Conservation (phyloP, 805 yeast genomes). For the Schwanniomyces yamadae region DNA sequence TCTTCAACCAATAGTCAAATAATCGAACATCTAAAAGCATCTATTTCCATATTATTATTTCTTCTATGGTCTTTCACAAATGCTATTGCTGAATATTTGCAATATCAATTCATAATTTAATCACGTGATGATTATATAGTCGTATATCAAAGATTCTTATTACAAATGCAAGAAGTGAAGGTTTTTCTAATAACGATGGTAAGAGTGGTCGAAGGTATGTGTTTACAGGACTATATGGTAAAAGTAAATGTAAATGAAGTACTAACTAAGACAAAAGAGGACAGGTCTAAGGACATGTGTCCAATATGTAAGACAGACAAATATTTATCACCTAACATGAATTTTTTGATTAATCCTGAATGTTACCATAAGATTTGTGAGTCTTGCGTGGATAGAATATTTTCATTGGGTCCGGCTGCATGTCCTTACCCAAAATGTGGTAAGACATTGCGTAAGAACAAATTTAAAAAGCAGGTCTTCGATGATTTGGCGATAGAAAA, state of each 20-base stretch:
- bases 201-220: too few relatives aligned
- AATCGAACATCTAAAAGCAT: constrained; percentile 8
- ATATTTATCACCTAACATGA: constrained; percentile 90
- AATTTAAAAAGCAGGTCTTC: constrained; percentile 88
- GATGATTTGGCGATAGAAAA: constrained; percentile 88
- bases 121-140: too few relatives aligned
- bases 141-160: too few relatives aligned
- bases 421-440: constrained; percentile 94
- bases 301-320: constrained; percentile 96
- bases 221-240: too few relatives aligned
- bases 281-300: constrained; percentile 75
- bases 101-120: too few relatives aligned
- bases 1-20: constrained; percentile 12
- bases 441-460: constrained; percentile 79
- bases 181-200: too few relatives aligned
- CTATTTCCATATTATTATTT: too few relatives aligned
- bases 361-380: constrained; percentile 98
- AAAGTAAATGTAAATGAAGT: too few relatives aligned
- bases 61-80: too few relatives aligned
- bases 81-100: too few relatives aligned
- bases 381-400: constrained; percentile 93
- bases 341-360: constrained; percentile 90
- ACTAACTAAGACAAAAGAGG: constrained; percentile 31
- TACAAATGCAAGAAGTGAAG: too few relatives aligned
- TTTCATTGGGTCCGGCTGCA: constrained; percentile 91